Percentiles rank a stretch among this genome's conserved stretches.
Evolutionary conservation across 129 eudicot species (phyloP).

Genomic region (Saussurea involucrata): DNA sequence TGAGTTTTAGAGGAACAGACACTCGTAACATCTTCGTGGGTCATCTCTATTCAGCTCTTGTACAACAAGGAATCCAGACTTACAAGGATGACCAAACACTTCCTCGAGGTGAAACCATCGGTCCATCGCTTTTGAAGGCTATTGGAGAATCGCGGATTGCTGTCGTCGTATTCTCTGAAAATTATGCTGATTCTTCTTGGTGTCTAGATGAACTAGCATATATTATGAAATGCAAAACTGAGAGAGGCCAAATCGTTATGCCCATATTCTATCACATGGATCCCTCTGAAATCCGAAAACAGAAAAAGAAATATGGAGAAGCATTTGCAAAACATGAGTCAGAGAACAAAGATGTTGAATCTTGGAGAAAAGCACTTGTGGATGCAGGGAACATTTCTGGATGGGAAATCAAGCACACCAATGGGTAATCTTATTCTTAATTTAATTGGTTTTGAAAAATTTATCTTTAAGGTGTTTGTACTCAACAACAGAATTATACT

Average conservation of each 20-base stretch:
- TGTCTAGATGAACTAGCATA: constrained; percentile 10
- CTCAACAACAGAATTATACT: no score
- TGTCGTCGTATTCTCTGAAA: not conserved
- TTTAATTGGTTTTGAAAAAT: no score
- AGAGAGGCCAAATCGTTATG: not conserved
- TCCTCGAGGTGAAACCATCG: not conserved
- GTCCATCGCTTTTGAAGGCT: not conserved
- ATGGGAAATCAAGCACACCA: not conserved
- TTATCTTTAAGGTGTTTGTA: no score
- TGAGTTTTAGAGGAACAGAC: constrained; percentile 14
- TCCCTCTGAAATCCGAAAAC: constrained; percentile 3
- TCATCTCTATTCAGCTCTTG: constrained; percentile 9
- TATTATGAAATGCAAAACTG: constrained; percentile 11
- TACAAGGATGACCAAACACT: constrained; percentile 20
- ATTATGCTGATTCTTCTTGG: constrained; percentile 14
- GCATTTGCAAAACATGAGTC: not conserved
- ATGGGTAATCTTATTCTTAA: not conserved
- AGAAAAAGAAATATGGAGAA: not conserved
- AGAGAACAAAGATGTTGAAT: not conserved
- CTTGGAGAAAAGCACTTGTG: constrained; percentile 16
- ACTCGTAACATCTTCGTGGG: constrained; percentile 10
- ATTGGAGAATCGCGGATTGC: constrained; percentile 9
- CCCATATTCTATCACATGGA: constrained; percentile 12
- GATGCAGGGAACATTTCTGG: constrained; percentile 14
- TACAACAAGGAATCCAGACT: not conserved